Percentiles rank a stretch among this genome's conserved stretches.
Evolutionary conservation across 352 stramenopile species (phyloP).

Genomic region (Globisporangium sylvaticum): DNA sequence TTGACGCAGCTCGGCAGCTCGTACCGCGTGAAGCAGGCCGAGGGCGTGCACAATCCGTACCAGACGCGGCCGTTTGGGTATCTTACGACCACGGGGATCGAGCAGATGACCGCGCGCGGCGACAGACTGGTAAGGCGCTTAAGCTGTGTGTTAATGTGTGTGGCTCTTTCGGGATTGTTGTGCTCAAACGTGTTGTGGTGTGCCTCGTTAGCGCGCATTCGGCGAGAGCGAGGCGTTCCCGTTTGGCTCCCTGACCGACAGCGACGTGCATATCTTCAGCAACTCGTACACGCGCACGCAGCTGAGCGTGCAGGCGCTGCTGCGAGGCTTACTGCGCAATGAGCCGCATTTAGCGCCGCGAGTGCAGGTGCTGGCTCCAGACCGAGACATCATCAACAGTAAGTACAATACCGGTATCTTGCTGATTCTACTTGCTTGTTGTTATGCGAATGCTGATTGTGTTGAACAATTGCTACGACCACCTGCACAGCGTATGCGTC

Average conservation of each 20-base stretch:
- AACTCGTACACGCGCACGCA: slow-evolving; percentile 80
- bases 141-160: background rate
- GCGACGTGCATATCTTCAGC: slow-evolving; percentile 57
- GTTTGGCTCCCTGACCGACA: slow-evolving; percentile 28
- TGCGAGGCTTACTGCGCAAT: slow-evolving; percentile 41
- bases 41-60: slow-evolving; percentile 23
- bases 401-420: slow-evolving; percentile 14
- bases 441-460: background rate
- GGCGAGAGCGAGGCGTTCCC: slow-evolving; percentile 36
- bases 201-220: slow-evolving; percentile 26
- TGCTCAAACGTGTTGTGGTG: background rate
- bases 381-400: slow-evolving; percentile 84
- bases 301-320: slow-evolving; percentile 62
- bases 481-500: slow-evolving; percentile 40
- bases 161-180: background rate
- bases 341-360: slow-evolving; percentile 30
- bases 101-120: slow-evolving; percentile 62
- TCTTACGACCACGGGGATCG: slow-evolving; percentile 55
- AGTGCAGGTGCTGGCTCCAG: slow-evolving; percentile 53
- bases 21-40: slow-evolving; percentile 23
- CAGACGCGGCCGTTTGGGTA: slow-evolving; percentile 67
- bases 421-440: background rate
- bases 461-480: background rate
- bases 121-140: slow-evolving; percentile 23
- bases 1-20: slow-evolving; percentile 31